Base-by-base conservation (phyloP, 352 stramenopile genomes). In the Globisporangium abappressorium region DNA sequence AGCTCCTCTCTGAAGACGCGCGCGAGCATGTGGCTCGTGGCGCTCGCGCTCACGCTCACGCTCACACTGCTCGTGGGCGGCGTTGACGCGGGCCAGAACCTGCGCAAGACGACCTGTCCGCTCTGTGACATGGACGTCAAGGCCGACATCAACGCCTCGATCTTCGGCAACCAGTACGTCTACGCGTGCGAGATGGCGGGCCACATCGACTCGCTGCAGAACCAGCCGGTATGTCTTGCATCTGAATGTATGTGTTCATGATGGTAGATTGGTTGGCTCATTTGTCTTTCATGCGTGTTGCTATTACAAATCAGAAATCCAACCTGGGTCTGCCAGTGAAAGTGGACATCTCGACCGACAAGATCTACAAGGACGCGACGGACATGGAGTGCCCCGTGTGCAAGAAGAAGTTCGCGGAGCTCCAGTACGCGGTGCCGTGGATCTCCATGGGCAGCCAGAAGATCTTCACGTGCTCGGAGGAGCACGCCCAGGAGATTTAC, bases 111-210 rank as follows among this genome's bases (percentile, higher is more conserved):
- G n/a, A 76, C 69, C 24, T 81, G 74, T 38, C 74, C 74, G 57
- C 62, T 81, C 24, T 81, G 74, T 66, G 74, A 79, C 57, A 81
- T 81, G 74, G 74, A 81, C 59, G 65, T 83, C 9, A 70, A 72
- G 8, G 62, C 73, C 43, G 28, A 73, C 57, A 87, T 90, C 65
- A 89, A 91, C 61, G 82, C 82, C 66, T 73, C 79, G 51, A 85
- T 95, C 36, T 69, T 87, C 34, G 85, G 86, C 63, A 80, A 86
- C 68, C 87, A 95, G 73, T 74, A 75, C 64, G 68, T 95, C 24
- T 95, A 90, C 75, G 85, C 87, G 24, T 95, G 87, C 62, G 87
- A 92, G 69, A 95, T 95, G 87, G 87, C 86, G 0, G 84, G 84
- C 34, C 84, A 90, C 75, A 81, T 95, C 53, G 83, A 95, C 70